These are phyloP conservation scores for Orychophragmus violaceus DNA, from an alignment of 345 rosid species.

Conservation along the genomic window DNA sequence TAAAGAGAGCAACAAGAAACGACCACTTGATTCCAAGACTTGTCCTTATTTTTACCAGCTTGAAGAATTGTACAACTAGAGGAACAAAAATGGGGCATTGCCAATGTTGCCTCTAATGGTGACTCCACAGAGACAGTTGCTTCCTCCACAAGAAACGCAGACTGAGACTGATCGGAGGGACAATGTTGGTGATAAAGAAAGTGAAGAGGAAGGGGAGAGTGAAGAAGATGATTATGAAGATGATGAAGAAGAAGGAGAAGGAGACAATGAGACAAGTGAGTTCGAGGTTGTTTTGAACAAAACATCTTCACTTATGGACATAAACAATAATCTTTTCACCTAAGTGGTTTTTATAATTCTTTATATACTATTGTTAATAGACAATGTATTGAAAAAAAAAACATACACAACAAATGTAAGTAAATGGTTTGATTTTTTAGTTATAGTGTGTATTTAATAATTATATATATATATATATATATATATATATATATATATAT, in stretches of 20 bases:
- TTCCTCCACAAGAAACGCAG: constrained; percentile 26
- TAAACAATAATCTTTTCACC: constrained; percentile 27
- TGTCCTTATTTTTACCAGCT: constrained; percentile 83
- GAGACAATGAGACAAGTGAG: constrained; percentile 44
- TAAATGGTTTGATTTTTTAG: constrained; percentile 16
- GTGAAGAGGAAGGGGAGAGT: constrained; percentile 36
- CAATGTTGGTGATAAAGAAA: constrained; percentile 14
- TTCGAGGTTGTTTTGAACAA: constrained; percentile 56
- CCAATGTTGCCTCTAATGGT: constrained; percentile 47
- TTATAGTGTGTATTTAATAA: constrained; percentile 1
- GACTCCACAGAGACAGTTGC: constrained; percentile 70
- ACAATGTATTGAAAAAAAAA: background rate
- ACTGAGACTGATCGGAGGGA: constrained; percentile 13
- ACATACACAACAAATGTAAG: constrained; percentile 23
- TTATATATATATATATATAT: background rate
- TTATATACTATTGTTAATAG: background rate
- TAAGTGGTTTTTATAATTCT: constrained; percentile 13
- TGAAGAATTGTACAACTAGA: constrained; percentile 58
- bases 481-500: no score
- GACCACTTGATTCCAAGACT: constrained; percentile 72
- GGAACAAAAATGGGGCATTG: constrained; percentile 32
- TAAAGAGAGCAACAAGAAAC: constrained; percentile 65
- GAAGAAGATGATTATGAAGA: constrained; percentile 35
- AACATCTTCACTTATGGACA: constrained; percentile 35
- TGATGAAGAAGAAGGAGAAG: constrained; percentile 32